phyloP scores from a whole-genome alignment of 2,329 filamentous ascomycete genomes.

The Cordyceps militaris region DNA sequence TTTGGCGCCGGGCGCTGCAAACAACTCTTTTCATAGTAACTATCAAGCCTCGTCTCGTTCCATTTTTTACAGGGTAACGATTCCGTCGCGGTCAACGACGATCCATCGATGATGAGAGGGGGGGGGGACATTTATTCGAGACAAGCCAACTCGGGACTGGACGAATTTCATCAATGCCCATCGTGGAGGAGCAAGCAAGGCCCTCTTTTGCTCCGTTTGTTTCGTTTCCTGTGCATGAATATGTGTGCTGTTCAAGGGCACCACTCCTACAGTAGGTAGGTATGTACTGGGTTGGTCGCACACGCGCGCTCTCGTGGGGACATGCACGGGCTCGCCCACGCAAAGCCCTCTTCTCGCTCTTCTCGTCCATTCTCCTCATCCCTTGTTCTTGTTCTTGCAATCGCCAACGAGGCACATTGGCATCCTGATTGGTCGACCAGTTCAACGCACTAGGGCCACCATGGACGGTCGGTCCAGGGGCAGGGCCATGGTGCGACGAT shows the following conservation, averaged over 20 bases:
- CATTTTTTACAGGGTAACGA: not conserved
- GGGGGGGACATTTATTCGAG: not conserved
- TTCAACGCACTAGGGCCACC: not conserved
- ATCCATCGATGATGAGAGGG: not conserved
- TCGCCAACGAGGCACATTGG: not conserved
- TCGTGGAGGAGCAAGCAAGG: not conserved
- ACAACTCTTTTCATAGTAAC: not conserved
- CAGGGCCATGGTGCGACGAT: conserved; percentile 7
- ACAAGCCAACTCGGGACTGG: not conserved
- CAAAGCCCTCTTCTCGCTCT: not conserved
- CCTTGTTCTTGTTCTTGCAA: not conserved
- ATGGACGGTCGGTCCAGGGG: not conserved
- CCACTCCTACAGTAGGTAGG: not conserved
- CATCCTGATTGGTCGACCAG: conserved; percentile 2
- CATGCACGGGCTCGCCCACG: not conserved
- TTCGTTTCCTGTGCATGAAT: not conserved
- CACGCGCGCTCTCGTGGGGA: not conserved
- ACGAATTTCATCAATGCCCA: not conserved
- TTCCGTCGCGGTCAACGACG: not conserved
- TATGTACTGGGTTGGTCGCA: too few species aligned
- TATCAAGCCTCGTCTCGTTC: too few species aligned
- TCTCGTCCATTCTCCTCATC: not conserved
- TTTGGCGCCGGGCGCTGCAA: not conserved
- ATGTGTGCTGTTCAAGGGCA: not conserved
- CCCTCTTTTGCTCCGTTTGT: not conserved